Percentiles rank a stretch among this genome's conserved stretches.
Evolutionary conservation across 495 filamentous ascomycete genomes (phyloP).

Genomic region (Chaetomium tenue): DNA sequence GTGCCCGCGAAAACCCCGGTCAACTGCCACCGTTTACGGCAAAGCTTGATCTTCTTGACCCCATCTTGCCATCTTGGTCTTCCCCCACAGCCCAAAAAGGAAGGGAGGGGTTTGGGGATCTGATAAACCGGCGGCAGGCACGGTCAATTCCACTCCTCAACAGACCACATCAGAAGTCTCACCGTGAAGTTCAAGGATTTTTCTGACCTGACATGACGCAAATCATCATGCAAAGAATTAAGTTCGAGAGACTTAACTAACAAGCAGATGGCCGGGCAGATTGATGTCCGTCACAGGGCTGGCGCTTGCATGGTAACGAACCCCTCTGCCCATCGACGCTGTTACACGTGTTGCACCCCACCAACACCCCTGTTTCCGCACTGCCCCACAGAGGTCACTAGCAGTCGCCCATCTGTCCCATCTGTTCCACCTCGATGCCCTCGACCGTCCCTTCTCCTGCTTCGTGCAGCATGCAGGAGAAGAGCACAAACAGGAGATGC

Average conservation of each 20-base stretch:
- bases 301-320: conserved; percentile 4
- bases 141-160: background rate
- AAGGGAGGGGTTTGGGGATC: background rate
- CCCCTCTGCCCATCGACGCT: conserved; percentile 20
- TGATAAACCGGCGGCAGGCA: background rate
- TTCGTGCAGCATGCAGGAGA: conserved; percentile 18
- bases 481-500: conserved; percentile 12
- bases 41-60: background rate
- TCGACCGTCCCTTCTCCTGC: conserved; percentile 3
- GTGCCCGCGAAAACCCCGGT: background rate
- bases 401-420: background rate
- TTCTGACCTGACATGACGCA: background rate
- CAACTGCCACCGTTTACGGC: background rate
- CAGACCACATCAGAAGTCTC: background rate
- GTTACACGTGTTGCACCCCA: conserved; percentile 32
- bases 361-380: conserved; percentile 7
- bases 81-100: background rate
- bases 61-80: background rate
- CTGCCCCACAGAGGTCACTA: background rate
- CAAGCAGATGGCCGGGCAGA: background rate
- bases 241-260: background rate
- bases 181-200: no score
- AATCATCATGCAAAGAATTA: background rate
- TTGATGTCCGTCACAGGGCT: background rate
- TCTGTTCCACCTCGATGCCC: background rate